phyloP scores from a whole-genome alignment of 176 grass and related monocot species.

The Thalia dealbata region DNA sequence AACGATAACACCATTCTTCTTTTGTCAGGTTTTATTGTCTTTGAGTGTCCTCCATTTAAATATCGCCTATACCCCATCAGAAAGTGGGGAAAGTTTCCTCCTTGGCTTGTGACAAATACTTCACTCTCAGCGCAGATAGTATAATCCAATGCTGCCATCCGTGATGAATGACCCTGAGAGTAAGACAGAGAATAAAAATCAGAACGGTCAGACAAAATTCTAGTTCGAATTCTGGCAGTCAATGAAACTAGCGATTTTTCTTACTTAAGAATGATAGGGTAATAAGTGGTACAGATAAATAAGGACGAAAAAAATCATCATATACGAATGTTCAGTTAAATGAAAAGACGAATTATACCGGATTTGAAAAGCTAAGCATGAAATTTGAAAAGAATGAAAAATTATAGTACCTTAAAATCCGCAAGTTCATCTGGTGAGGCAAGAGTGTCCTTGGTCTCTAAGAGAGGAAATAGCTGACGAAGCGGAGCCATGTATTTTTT shows the following conservation, averaged over 20 bases:
- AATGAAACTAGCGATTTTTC: too few species aligned
- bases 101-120: conserved; percentile 80
- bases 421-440: conserved; percentile 60
- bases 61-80: conserved; percentile 78
- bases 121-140: conserved; percentile 52
- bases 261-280: not conserved
- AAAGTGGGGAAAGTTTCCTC: conserved; percentile 90
- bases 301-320: not conserved
- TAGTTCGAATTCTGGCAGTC: not conserved
- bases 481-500: conserved; percentile 73
- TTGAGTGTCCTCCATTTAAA: conserved; percentile 52
- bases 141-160: conserved; percentile 79
- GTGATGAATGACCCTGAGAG: conserved; percentile 65
- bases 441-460: conserved; percentile 74
- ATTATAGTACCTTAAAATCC: conserved; percentile 44
- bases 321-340: not conserved
- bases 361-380: too few species aligned
- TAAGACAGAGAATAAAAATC: not conserved
- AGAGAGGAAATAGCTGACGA: conserved; percentile 60
- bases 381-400: not conserved
- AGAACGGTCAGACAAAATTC: not conserved
- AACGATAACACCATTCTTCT: conserved; percentile 58
- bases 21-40: conserved; percentile 88
- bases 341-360: not conserved
- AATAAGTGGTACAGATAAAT: not conserved